These are phyloP conservation scores for Neurospora tetraspora DNA, from an alignment of 495 filamentous ascomycete species.

Conservation along the genomic window DNA sequence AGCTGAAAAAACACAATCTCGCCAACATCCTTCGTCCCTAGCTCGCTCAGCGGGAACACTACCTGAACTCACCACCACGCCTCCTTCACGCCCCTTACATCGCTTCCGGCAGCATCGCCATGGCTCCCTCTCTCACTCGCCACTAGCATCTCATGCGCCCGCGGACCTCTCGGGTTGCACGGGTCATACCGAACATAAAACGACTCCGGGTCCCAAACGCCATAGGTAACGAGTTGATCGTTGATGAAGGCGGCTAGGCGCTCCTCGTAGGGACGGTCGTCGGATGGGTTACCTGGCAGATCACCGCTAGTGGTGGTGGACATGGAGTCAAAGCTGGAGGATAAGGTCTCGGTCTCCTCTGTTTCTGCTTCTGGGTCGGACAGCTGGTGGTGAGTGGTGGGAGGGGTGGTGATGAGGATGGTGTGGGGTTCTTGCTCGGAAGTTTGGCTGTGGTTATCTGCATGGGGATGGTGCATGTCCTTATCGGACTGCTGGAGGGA, in stretches of 20 bases:
- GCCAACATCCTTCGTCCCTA: neutral
- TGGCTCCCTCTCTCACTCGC: neutral
- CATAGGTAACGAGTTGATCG: neutral
- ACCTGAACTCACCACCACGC: neutral
- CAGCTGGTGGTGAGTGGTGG: neutral
- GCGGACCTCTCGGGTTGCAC: neutral
- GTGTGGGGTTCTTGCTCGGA: neutral
- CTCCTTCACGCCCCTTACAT: neutral
- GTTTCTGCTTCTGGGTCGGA: neutral
- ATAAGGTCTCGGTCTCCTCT: neutral
- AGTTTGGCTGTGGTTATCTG: too few relatives aligned
- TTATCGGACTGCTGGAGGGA: neutral
- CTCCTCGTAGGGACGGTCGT: neutral
- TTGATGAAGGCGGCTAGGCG: neutral
- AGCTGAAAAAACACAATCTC: neutral
- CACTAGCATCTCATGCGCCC: neutral
- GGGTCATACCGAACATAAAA: neutral
- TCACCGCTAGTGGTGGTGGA: neutral
- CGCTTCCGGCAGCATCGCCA: neutral
- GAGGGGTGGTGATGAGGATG: neutral
- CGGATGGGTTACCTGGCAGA: neutral
- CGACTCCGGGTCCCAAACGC: neutral
- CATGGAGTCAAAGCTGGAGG: neutral
- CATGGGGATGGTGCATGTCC: too few relatives aligned
- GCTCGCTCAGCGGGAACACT: neutral